Percentiles rank a stretch among this genome's conserved stretches.
Evolutionary conservation across 768 basidiomycete genomes (phyloP).

Genomic region (Rhizopogon sp.): DNA sequence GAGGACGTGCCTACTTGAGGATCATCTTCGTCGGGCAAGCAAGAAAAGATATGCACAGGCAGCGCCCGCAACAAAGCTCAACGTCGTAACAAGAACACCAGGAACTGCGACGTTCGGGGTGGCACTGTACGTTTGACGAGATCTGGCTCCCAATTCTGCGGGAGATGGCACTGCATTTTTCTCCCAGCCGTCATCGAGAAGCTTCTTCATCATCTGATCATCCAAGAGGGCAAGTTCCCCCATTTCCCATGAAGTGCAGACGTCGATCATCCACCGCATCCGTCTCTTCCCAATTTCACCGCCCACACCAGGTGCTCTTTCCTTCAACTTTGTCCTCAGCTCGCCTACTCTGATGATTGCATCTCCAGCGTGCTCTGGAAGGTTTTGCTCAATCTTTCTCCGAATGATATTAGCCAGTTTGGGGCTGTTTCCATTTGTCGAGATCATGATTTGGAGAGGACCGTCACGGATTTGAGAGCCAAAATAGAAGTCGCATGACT

Average conservation of each 20-base stretch:
- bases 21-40: conserved; percentile 28
- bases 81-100: conserved; percentile 16
- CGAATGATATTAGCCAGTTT: conserved; percentile 84
- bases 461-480: conserved; percentile 89
- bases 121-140: neutral
- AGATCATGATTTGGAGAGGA: conserved; percentile 92
- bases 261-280: conserved; percentile 89
- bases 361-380: conserved; percentile 69
- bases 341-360: conserved; percentile 79
- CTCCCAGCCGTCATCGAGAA: conserved; percentile 89
- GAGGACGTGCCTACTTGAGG: neutral
- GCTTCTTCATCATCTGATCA: conserved; percentile 51
- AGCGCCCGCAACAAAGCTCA: conserved; percentile 41
- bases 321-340: conserved; percentile 66
- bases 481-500: conserved; percentile 97
- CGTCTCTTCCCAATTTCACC: conserved; percentile 70
- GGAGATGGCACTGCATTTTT: conserved; percentile 43
- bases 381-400: conserved; percentile 54
- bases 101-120: neutral
- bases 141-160: conserved; percentile 31
- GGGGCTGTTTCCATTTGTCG: conserved; percentile 91
- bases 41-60: conserved; percentile 30
- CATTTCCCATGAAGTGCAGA: conserved; percentile 84
- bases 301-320: conserved; percentile 79
- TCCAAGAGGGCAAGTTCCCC: conserved; percentile 73